Percentiles rank a stretch among this genome's conserved stretches.
Conservation (phyloP, 75 land plant species). For the Selaginella tamariscina region DNA sequence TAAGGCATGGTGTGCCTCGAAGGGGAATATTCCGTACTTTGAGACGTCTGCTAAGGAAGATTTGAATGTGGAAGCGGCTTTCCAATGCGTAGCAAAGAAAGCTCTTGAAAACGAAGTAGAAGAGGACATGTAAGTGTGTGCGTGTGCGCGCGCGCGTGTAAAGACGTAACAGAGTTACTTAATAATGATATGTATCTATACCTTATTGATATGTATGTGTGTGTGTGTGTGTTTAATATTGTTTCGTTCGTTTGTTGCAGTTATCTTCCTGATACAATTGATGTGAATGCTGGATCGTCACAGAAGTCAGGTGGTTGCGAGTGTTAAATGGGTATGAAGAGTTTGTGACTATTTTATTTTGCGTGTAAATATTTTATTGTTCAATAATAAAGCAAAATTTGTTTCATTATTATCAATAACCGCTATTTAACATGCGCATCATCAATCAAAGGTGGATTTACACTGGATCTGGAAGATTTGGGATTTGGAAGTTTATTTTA, state of each 20-base stretch:
- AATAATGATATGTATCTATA: background rate
- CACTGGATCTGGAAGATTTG: no score
- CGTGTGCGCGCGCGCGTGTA: background rate
- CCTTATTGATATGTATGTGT: background rate
- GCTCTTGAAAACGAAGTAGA: constrained; percentile 67
- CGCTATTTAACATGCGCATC: no score
- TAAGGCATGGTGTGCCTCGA: constrained; percentile 77
- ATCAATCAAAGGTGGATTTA: no score
- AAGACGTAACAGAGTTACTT: no score
- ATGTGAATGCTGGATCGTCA: constrained; percentile 17
- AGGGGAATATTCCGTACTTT: constrained; percentile 86
- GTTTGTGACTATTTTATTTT: no score
- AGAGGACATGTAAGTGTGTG: constrained; percentile 55
- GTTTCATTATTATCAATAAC: no score
- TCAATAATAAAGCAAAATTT: no score
- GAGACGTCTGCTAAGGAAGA: constrained; percentile 95
- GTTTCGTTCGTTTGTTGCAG: constrained; percentile 3
- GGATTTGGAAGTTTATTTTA: no score
- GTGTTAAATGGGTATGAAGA: no score
- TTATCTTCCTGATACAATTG: constrained; percentile 25
- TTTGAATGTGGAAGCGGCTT: constrained; percentile 70
- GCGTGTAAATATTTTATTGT: no score
- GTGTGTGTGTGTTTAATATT: background rate
- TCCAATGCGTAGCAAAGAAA: constrained; percentile 79
- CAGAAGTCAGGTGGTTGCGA: constrained; percentile 21